Evolutionary conservation across 1,139 yeast species (phyloP).

Genomic region (Magnusiomyces magnusii): DNA sequence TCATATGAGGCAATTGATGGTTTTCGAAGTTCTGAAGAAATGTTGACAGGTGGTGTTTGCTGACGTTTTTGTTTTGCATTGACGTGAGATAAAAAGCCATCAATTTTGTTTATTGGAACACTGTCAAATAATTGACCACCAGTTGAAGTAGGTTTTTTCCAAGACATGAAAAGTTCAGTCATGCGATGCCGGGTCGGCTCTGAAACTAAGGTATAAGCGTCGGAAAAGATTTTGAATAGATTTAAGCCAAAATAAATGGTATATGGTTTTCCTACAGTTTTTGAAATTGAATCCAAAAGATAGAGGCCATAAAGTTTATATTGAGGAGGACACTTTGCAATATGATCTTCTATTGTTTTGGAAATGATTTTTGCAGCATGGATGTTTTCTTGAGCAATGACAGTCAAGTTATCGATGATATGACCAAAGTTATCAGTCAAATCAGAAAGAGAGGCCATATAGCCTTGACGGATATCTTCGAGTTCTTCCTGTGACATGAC

Average conservation of each 20-base stretch:
- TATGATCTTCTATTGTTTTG: constrained; percentile 59
- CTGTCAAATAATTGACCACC: constrained; percentile 48
- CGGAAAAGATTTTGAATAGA: constrained; percentile 60
- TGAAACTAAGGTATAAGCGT: constrained; percentile 68
- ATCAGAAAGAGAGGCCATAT: constrained; percentile 58
- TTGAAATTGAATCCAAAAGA: constrained; percentile 86
- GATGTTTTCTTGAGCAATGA: constrained; percentile 77
- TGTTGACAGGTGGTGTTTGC: background rate
- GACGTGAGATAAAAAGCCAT: constrained; percentile 58
- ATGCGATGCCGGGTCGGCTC: constrained; percentile 68
- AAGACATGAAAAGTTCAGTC: constrained; percentile 72
- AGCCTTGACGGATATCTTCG: constrained; percentile 51
- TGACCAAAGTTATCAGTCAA: constrained; percentile 87
- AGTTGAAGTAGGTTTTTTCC: constrained; percentile 55
- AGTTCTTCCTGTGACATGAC: constrained; percentile 27
- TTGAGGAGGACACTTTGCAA: constrained; percentile 60
- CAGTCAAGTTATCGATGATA: constrained; percentile 77
- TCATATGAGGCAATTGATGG: constrained; percentile 9
- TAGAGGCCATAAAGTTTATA: constrained; percentile 81
- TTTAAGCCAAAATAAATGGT: constrained; percentile 64
- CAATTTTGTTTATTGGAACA: constrained; percentile 65
- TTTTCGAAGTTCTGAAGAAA: background rate
- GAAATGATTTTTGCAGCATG: constrained; percentile 71
- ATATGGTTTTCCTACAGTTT: constrained; percentile 84
- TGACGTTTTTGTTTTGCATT: constrained; percentile 17